Conservation (phyloP, 2,329 filamentous ascomycete species). For the Calonectria naviculata region DNA sequence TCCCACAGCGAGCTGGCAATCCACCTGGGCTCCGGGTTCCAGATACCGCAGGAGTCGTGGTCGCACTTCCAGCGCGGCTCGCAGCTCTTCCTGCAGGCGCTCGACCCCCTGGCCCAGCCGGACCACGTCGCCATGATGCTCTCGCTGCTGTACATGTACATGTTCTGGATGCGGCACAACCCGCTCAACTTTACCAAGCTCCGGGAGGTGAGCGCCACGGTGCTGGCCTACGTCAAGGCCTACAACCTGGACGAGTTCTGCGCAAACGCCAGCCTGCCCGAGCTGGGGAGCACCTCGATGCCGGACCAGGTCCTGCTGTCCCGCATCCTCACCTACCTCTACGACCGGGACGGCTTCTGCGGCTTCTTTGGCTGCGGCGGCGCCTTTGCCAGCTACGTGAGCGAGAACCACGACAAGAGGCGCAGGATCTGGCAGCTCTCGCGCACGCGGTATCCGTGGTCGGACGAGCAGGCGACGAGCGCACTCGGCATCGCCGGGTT, state of each 20-base stretch:
- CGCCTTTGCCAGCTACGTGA: constrained; percentile 17
- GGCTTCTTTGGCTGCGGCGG: constrained; percentile 23
- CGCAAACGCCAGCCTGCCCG: not conserved
- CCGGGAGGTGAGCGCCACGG: constrained; percentile 3
- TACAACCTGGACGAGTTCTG: constrained; percentile 16
- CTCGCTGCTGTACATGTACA: constrained; percentile 25
- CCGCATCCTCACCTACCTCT: constrained; percentile 19
- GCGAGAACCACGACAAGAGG: constrained; percentile 15
- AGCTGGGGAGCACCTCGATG: not conserved
- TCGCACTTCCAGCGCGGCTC: constrained; percentile 25
- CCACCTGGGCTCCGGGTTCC: constrained; percentile 14
- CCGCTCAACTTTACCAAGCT: constrained; percentile 13
- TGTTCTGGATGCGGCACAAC: constrained; percentile 27
- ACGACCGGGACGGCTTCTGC: constrained; percentile 25
- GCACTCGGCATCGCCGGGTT: not conserved
- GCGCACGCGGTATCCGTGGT: not conserved
- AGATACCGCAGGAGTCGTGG: constrained; percentile 15
- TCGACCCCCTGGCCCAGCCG: not conserved
- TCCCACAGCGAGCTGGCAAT: constrained; percentile 27
- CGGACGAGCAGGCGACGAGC: not conserved
- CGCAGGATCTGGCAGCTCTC: constrained; percentile 20
- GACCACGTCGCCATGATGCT: constrained; percentile 26
- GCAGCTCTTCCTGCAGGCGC: constrained; percentile 11
- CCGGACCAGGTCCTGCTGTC: constrained; percentile 5
- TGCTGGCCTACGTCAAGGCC: constrained; percentile 8